phyloP scores from a whole-genome alignment of 129 eudicot species.

The Mikania micrantha region DNA sequence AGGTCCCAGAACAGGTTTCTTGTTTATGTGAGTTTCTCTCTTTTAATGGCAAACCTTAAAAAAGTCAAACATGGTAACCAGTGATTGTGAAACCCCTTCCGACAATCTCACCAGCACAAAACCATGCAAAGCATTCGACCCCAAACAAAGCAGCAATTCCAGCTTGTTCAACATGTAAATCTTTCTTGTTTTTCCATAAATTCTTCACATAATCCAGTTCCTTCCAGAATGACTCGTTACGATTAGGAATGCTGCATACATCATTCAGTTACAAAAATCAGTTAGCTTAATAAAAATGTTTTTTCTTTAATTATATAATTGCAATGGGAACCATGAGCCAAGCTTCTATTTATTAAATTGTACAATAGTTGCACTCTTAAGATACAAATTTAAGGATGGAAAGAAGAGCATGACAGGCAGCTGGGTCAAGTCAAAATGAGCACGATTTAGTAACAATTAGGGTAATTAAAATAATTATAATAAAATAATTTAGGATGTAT shows the following conservation, averaged over 20 bases:
- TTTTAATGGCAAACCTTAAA: not conserved
- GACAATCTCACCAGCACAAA: conserved; percentile 77
- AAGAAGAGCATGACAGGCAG: not conserved
- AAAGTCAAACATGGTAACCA: conserved; percentile 57
- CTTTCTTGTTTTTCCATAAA: conserved; percentile 59
- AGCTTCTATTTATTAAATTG: not conserved
- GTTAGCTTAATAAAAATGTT: not conserved
- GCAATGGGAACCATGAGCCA: not conserved
- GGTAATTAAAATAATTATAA: not conserved
- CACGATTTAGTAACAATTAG: too few species aligned
- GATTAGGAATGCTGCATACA: conserved; percentile 56
- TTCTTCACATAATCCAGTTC: conserved; percentile 63
- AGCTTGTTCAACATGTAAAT: conserved; percentile 71
- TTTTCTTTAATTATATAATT: not conserved
- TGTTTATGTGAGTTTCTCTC: conserved; percentile 23
- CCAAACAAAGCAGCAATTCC: conserved; percentile 73
- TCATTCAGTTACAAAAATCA: not conserved
- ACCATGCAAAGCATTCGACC: conserved; percentile 77
- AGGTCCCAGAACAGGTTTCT: conserved; percentile 13
- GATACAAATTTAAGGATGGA: not conserved
- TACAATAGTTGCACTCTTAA: not conserved
- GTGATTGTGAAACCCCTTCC: conserved; percentile 83
- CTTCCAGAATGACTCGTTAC: conserved; percentile 69
- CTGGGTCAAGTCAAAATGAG: not conserved
- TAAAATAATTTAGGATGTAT: not conserved